Percentiles rank a stretch among this genome's conserved stretches.
These are phyloP conservation scores for Skeletonema potamos DNA, from an alignment of 108 stramenopile species.

Conservation along the genomic window DNA sequence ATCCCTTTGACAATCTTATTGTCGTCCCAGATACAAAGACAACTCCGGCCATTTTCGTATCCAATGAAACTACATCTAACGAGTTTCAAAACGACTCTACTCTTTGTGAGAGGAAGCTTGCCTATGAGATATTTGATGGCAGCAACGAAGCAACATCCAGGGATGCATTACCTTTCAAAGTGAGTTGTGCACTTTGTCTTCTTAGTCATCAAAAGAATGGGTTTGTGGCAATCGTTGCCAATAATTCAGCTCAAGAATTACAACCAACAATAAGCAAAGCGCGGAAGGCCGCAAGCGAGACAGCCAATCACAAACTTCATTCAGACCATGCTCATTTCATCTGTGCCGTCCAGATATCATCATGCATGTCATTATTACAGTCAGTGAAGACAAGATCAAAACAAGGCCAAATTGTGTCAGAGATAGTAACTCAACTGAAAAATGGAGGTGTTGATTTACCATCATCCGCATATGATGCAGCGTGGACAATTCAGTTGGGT, in stretches of 20 bases:
- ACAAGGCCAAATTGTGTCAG: background rate
- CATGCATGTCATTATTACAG: constrained; percentile 11
- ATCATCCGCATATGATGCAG: background rate
- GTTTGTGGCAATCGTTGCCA: constrained; percentile 29
- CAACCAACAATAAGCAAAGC: constrained; percentile 5
- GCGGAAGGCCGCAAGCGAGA: constrained; percentile 10
- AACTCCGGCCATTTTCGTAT: constrained; percentile 19
- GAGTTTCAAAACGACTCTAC: constrained; percentile 15
- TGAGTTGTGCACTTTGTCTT: constrained; percentile 26
- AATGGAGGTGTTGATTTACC: constrained; percentile 8
- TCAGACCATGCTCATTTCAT: constrained; percentile 44
- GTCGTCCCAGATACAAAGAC: constrained; percentile 38
- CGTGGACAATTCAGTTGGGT: constrained; percentile 9
- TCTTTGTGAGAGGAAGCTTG: constrained; percentile 22
- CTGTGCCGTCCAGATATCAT: constrained; percentile 22
- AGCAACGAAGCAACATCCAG: background rate
- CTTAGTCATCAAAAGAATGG: constrained; percentile 28
- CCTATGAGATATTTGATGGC: constrained; percentile 31
- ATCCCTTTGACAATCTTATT: constrained; percentile 27
- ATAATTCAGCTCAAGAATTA: background rate
- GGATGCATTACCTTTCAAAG: constrained; percentile 19
- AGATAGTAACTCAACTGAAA: constrained; percentile 18
- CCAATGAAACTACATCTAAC: constrained; percentile 4
- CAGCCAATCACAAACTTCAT: constrained; percentile 6
- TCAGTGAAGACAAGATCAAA: constrained; percentile 5